Conservation (phyloP, 352 stramenopile species). For the Thalassiosira livingstoniorum region DNA sequence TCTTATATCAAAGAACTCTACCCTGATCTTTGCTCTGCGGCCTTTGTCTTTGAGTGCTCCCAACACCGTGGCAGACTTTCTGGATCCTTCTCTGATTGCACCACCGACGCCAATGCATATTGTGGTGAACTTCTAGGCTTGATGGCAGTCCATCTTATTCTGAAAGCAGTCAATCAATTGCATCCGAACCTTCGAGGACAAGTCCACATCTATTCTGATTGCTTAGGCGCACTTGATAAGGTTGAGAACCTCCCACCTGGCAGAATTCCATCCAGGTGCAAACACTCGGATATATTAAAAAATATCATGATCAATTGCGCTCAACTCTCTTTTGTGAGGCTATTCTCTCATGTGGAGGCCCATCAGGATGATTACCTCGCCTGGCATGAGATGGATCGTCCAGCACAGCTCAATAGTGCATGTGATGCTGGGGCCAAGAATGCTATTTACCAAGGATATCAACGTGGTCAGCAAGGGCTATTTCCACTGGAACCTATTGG, state of each 20-base stretch:
- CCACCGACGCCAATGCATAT: constrained; percentile 5
- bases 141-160: constrained; percentile 16
- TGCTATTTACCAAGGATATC: background rate
- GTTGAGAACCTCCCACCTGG: background rate
- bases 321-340: background rate
- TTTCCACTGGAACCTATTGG: constrained; percentile 15
- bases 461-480: no score
- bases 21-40: no score
- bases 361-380: background rate
- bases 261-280: constrained; percentile 11
- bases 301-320: constrained; percentile 11
- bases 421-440: background rate
- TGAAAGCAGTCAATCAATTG: constrained; percentile 2
- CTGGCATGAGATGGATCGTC: background rate
- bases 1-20: no score
- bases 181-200: background rate
- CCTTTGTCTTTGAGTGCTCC: no score
- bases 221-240: constrained; percentile 1
- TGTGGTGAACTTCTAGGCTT: constrained; percentile 24
- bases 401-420: background rate
- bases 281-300: constrained; percentile 25
- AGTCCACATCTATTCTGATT: constrained; percentile 19
- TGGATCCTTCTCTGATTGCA: constrained; percentile 14
- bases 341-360: background rate
- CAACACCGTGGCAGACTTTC: background rate